Base-by-base conservation (phyloP, 2,329 filamentous ascomycete species). In the Apiospora malaysiana region DNA sequence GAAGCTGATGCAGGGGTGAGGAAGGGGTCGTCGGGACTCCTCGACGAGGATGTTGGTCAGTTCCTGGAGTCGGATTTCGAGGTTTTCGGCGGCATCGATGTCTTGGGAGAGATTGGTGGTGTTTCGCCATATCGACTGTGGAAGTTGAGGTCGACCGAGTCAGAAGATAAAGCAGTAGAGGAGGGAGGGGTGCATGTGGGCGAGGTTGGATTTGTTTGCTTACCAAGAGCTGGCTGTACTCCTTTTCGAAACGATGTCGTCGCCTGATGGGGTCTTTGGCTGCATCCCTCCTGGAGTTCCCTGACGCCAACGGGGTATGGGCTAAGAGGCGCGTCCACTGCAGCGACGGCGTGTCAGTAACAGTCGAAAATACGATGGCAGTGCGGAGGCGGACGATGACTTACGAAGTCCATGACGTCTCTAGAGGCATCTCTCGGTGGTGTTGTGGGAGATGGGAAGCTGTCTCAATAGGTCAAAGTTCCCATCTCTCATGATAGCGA, bases 1-100 rank as follows among this genome's bases (percentile, higher is more conserved):
- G 82, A 95, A 98, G 76, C 92, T 88, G 47, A 98, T 93, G 83
- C 96, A 99, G 4, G 95, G 93, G 81, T 98, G 95, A 8, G 95
- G 95, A 37, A 94, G 88, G 6, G 95, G 94, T 59, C 94, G 91
- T 75, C 94, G 92, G 72, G 93, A 93, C 83, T 98, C 95, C 83
- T 98, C 94, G 83, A 90, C 92, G 74, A 98, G 91, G 77, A 97
- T 91, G 75, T 87, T 88, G 74, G 88, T 91, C 56, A 92, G 85
- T 76, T 90, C 88, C 75, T 91, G 89, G 37, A 92, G 86, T 71
- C 87, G 86, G 73, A 87, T 85, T 79, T 91, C 88, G 78, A 92
- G 85, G 70, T 85, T 86, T 77, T 91, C 89, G 79, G 89, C 88
- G 66, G 89, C 88, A 73, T 90, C 89, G 78, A 85, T 83, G 76